phyloP scores from a whole-genome alignment of 83 land plant species.

The Diphasiastrum complanatum region DNA sequence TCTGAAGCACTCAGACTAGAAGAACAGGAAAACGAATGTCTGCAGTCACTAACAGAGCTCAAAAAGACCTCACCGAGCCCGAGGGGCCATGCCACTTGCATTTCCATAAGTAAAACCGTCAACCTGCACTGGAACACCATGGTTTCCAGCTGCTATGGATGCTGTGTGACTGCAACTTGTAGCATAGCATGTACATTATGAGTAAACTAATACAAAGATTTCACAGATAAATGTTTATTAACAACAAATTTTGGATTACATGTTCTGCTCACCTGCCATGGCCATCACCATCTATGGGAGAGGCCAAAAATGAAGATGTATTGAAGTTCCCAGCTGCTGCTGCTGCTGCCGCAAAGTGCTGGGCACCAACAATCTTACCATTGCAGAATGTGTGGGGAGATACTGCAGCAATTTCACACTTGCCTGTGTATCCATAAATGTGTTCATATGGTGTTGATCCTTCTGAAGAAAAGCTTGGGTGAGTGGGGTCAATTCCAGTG shows the following conservation, averaged over 20 bases:
- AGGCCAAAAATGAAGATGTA: conserved; percentile 14
- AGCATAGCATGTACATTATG: background rate
- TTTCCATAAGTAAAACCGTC: conserved; percentile 47
- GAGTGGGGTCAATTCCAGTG: conserved; percentile 55
- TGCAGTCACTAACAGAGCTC: background rate
- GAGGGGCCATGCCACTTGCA: conserved; percentile 69
- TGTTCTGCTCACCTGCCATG: conserved; percentile 78
- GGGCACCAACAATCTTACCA: conserved; percentile 20
- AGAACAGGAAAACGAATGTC: background rate
- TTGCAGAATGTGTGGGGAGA: conserved; percentile 25
- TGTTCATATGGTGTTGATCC: conserved; percentile 11
- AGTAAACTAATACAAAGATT: background rate
- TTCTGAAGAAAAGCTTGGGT: conserved; percentile 40
- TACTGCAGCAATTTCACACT: conserved; percentile 56
- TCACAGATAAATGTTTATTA: background rate
- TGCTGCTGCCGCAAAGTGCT: background rate
- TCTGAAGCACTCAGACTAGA: background rate
- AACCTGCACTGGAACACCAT: conserved; percentile 31
- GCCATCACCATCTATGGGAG: conserved; percentile 47
- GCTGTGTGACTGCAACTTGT: conserved; percentile 49
- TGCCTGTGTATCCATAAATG: conserved; percentile 30
- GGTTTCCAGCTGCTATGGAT: conserved; percentile 54
- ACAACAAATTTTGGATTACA: background rate
- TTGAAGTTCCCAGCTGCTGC: background rate
- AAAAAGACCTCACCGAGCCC: conserved; percentile 37